Conservation (phyloP, 352 stramenopile species). For the Globisporangium radiosum region DNA sequence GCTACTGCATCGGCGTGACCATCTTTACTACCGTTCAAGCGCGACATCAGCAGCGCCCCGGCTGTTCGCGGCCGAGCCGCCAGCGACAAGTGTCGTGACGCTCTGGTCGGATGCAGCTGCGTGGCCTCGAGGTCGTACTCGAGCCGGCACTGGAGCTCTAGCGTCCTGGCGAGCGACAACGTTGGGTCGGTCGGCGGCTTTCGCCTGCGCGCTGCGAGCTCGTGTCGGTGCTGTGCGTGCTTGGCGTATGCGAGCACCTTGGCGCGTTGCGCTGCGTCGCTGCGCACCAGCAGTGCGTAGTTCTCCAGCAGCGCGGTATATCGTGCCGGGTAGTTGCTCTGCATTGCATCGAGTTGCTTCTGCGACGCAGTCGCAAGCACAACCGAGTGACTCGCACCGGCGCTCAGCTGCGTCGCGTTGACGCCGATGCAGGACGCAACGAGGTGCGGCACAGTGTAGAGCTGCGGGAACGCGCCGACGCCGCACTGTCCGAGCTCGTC, state of each 20-base stretch:
- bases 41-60: not conserved
- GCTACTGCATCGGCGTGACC: not conserved
- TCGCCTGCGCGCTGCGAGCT: constrained; percentile 21
- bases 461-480: constrained; percentile 54
- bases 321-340: constrained; percentile 34
- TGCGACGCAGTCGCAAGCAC: constrained; percentile 33
- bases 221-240: constrained; percentile 19
- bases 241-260: constrained; percentile 26
- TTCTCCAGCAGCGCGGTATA: constrained; percentile 34
- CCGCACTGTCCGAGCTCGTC: constrained; percentile 73
- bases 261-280: constrained; percentile 27
- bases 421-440: constrained; percentile 53
- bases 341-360: constrained; percentile 34
- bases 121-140: constrained; percentile 20
- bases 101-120: not conserved
- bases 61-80: constrained; percentile 7
- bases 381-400: constrained; percentile 48
- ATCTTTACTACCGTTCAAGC: not conserved
- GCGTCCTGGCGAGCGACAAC: constrained; percentile 16
- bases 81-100: not conserved
- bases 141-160: constrained; percentile 21
- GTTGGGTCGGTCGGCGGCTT: constrained; percentile 30
- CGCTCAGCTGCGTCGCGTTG: constrained; percentile 39
- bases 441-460: constrained; percentile 71
- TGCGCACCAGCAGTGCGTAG: constrained; percentile 30